Conservation (phyloP, 192 early-diverging fungal species). For the Coemansia sp. region DNA sequence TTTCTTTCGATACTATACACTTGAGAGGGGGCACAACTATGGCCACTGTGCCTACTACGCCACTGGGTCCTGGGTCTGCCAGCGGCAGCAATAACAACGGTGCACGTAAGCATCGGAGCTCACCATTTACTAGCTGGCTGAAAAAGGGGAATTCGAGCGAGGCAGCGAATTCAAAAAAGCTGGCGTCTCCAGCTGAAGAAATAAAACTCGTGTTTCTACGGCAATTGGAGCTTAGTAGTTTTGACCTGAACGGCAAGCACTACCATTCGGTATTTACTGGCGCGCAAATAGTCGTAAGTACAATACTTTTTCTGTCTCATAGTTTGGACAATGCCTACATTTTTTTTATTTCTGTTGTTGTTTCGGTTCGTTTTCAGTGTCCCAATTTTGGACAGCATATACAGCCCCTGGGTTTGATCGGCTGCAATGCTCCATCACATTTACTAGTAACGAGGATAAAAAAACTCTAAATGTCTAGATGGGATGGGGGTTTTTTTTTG, state of each 20-base stretch:
- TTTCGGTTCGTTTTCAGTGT: constrained; percentile 4
- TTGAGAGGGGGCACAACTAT: neutral
- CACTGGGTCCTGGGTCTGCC: neutral
- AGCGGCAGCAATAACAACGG: neutral
- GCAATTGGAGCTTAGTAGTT: constrained; percentile 49
- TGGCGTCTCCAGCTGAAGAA: constrained; percentile 57
- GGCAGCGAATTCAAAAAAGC: constrained; percentile 42
- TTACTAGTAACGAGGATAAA: neutral
- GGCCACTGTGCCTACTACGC: constrained; percentile 16
- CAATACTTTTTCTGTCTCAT: neutral
- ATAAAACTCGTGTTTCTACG: constrained; percentile 57
- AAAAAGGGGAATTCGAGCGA: constrained; percentile 26
- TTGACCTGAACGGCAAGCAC: constrained; percentile 47
- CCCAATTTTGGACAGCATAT: neutral
- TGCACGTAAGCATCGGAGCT: constrained; percentile 29
- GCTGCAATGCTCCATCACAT: neutral
- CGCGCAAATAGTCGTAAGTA: constrained; percentile 57
- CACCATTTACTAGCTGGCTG: constrained; percentile 55
- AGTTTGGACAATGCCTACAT: constrained; percentile 1
- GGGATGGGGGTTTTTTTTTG: neutral
- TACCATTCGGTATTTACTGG: constrained; percentile 60
- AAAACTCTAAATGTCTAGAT: neutral
- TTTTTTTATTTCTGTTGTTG: neutral
- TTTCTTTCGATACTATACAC: neutral
- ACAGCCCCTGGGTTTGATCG: constrained; percentile 1